Evolutionary conservation across 2,329 filamentous ascomycete species (phyloP), one percentile per base, ranked within the genome.

Genomic region (Fusarium azukiicola): DNA sequence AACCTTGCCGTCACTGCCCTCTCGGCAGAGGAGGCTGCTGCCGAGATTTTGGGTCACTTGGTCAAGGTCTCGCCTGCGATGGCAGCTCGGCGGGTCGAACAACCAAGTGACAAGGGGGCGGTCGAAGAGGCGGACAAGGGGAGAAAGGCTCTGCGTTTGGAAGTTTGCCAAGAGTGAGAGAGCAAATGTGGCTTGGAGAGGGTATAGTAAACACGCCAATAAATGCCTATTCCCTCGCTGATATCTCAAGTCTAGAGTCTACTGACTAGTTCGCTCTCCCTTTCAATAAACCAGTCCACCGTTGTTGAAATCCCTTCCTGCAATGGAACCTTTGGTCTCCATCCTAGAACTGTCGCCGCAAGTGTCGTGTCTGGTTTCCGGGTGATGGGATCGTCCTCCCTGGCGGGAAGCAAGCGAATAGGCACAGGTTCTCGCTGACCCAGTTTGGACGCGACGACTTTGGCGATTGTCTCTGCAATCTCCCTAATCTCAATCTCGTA

Each of bases 201-300:
- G 27, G 27, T 32, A 32, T 32, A 32, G 27, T 32, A 32, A 32
- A 32, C 27, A 32, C 27, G 27, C 27, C 27, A 32, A 32, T 32
- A 32, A 32, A 32, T 32, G 27, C 27, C 27, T 32, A 32, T 32
- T 32, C 27, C 27, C 27, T 32, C 27, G 27, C 27, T 32, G 27
- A 32, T 32, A 32, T 32, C 27, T 32, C 27, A 32, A 32, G 1
- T 21, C 44, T 17, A 78, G 1, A 79, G 76, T 27, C 76, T 78
- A 17, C 76, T 78, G 2, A 44, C 67, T n/a, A 78, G 67, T 2
- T 61, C 66, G 2, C 66, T 67, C 16, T 79, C 69, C 6, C 67
- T 72, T 2, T 78, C 54, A 5, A 80, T 78, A 17, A 80, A 80
- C 79, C 79, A 80, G 5, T 80, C 79, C 10, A 80, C 69, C 2